Conservation (phyloP, 768 basidiomycete genomes). For the Pleurotus giganteus region DNA sequence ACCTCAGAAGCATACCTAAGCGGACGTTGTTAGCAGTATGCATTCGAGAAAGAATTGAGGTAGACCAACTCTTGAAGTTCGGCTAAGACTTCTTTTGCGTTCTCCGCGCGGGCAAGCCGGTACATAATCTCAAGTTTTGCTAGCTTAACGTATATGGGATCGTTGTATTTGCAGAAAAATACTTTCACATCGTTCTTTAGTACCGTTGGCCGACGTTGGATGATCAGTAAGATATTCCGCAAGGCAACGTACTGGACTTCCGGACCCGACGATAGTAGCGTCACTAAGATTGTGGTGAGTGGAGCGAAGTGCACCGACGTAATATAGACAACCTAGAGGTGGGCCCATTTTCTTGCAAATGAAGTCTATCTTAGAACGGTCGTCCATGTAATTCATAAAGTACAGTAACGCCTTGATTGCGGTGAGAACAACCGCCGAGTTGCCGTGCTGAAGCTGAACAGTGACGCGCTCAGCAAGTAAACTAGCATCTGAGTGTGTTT, state of each 20-base stretch:
- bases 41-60: background rate
- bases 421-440: constrained; percentile 98
- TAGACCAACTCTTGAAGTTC: constrained; percentile 86
- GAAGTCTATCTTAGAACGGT: constrained; percentile 77
- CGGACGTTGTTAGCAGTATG: background rate
- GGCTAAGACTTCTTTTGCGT: constrained; percentile 87
- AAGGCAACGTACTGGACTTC: constrained; percentile 99
- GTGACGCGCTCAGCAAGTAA: constrained; percentile 94
- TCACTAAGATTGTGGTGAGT: constrained; percentile 51
- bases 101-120: constrained; percentile 91
- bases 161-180: constrained; percentile 99
- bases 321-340: constrained; percentile 68
- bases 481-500: constrained; percentile 84
- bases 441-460: constrained; percentile 94
- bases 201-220: constrained; percentile 89
- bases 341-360: constrained; percentile 99
- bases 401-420: constrained; percentile 95
- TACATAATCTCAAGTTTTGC: constrained; percentile 99
- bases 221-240: constrained; percentile 95
- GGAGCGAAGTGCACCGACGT: constrained; percentile 3
- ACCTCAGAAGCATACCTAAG: constrained; percentile 95
- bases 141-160: constrained; percentile 97
- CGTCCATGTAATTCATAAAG: constrained; percentile 99
- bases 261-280: constrained; percentile 92
- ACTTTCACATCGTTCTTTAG: constrained; percentile 97